phyloP scores from a whole-genome alignment of 2,329 filamentous ascomycete genomes.

The Scolecobasidium constrictum region DNA sequence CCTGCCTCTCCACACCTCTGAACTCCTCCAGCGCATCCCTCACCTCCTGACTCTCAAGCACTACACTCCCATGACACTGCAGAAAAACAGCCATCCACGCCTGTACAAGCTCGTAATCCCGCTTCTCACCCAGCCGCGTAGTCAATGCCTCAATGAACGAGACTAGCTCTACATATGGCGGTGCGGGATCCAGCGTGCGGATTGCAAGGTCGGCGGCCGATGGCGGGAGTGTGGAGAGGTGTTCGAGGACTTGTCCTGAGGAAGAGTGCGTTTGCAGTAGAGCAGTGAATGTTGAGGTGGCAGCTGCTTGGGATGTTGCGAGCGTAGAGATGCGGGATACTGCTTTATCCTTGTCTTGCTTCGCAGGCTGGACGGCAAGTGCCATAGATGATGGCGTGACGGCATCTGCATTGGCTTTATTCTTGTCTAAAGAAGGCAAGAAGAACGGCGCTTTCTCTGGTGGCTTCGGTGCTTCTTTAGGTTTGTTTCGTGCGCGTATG shows the following conservation, averaged over 20 bases:
- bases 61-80: constrained; percentile 57
- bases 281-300: constrained; percentile 33
- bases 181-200: constrained; percentile 54
- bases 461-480: constrained; percentile 78
- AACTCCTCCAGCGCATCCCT: constrained; percentile 5
- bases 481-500: constrained; percentile 87
- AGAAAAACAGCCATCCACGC: constrained; percentile 97
- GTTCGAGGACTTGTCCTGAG: constrained; percentile 54
- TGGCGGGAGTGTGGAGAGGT: constrained; percentile 72
- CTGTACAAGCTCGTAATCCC: constrained; percentile 88
- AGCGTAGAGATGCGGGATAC: constrained; percentile 7
- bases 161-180: constrained; percentile 56
- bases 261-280: constrained; percentile 34
- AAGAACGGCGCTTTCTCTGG: constrained; percentile 97
- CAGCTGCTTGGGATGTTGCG: background rate
- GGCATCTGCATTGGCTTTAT: constrained; percentile 8
- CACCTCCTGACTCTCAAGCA: constrained; percentile 8
- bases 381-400: constrained; percentile 12
- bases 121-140: constrained; percentile 51
- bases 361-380: background rate
- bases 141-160: constrained; percentile 77
- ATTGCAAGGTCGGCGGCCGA: constrained; percentile 85
- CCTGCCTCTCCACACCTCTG: constrained; percentile 1
- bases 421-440: constrained; percentile 54
- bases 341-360: constrained; percentile 20